phyloP scores from a whole-genome alignment of 2,329 filamentous ascomycete genomes.

The Clonostachys byssicola region DNA sequence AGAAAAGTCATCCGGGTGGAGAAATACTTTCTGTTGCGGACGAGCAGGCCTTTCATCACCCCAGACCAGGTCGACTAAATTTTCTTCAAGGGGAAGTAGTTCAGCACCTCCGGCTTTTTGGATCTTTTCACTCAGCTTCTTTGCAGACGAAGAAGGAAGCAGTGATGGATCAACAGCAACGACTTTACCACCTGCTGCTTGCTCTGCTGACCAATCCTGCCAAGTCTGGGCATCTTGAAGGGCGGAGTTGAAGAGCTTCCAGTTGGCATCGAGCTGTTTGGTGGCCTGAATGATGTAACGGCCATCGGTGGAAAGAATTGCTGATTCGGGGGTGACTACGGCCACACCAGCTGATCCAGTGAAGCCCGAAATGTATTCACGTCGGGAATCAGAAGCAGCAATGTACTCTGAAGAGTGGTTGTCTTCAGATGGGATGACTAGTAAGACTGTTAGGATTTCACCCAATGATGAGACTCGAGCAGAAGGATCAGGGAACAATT shows the following conservation, averaged over 20 bases:
- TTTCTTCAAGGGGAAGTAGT: slow-evolving; percentile 70
- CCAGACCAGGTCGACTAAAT: slow-evolving; percentile 93
- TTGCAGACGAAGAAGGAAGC: slow-evolving; percentile 60
- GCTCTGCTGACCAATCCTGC: slow-evolving; percentile 91
- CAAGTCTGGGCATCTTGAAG: slow-evolving; percentile 92
- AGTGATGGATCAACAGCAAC: slow-evolving; percentile 90
- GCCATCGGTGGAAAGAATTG: slow-evolving; percentile 88
- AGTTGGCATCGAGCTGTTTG: slow-evolving; percentile 87
- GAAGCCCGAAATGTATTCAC: slow-evolving; percentile 91
- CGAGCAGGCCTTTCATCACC: slow-evolving; percentile 65
- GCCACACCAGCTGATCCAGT: slow-evolving; percentile 93
- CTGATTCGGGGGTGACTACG: slow-evolving; percentile 80
- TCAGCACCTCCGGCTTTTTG: slow-evolving; percentile 79
- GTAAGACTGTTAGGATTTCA: slow-evolving; percentile 5
- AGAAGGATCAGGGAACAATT: slow-evolving; percentile 22
- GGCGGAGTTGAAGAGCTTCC: slow-evolving; percentile 88
- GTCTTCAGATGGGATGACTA: slow-evolving; percentile 95
- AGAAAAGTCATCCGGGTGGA: slow-evolving; percentile 68
- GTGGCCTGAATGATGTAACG: slow-evolving; percentile 97
- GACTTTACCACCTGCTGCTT: slow-evolving; percentile 79
- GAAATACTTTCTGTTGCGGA: slow-evolving; percentile 71
- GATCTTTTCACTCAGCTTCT: slow-evolving; percentile 80
- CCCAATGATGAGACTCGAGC: slow-evolving; percentile 6
- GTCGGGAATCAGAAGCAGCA: slow-evolving; percentile 86
- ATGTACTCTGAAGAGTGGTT: slow-evolving; percentile 98